Evolutionary conservation across 2,329 filamentous ascomycete species (phyloP).

Genomic region (Talaromyces funiculosus): DNA sequence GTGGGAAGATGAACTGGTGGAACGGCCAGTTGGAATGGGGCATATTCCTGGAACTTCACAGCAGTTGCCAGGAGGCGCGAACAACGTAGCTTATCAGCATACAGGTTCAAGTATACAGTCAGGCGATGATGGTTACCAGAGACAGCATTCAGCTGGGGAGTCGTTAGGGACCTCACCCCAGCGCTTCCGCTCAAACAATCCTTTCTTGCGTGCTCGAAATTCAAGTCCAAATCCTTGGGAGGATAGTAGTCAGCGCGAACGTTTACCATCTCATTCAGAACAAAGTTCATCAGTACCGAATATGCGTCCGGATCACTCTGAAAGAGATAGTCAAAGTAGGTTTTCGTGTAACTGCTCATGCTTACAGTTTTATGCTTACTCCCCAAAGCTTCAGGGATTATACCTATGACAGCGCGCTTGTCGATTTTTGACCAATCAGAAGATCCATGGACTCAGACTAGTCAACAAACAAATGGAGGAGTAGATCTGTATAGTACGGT

Average conservation of each 20-base stretch:
- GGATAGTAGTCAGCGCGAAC: constrained; percentile 1
- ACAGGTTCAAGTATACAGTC: constrained; percentile 9
- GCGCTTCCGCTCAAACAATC: constrained; percentile 36
- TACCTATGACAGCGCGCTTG: constrained; percentile 36
- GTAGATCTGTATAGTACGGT: background rate
- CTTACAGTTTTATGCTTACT: background rate
- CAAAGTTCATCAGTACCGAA: constrained; percentile 20
- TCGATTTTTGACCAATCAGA: constrained; percentile 31
- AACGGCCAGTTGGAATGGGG: constrained; percentile 16
- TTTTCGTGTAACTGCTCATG: background rate
- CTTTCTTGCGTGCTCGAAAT: constrained; percentile 30
- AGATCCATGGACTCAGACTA: constrained; percentile 22
- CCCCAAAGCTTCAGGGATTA: constrained; percentile 23
- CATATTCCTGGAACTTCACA: background rate
- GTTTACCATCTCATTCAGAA: constrained; percentile 9
- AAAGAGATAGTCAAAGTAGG: constrained; percentile 31
- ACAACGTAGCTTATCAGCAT: background rate
- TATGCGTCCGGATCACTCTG: constrained; percentile 20
- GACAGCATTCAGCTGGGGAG: constrained; percentile 13
- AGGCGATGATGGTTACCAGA: constrained; percentile 21
- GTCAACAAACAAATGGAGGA: background rate
- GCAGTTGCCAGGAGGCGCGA: background rate
- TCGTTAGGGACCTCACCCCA: constrained; percentile 22
- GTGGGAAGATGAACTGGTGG: constrained; percentile 28
- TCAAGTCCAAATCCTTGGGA: constrained; percentile 15